Conservation (phyloP, 2,329 filamentous ascomycete species). For the Cladobotryum protrusum region DNA sequence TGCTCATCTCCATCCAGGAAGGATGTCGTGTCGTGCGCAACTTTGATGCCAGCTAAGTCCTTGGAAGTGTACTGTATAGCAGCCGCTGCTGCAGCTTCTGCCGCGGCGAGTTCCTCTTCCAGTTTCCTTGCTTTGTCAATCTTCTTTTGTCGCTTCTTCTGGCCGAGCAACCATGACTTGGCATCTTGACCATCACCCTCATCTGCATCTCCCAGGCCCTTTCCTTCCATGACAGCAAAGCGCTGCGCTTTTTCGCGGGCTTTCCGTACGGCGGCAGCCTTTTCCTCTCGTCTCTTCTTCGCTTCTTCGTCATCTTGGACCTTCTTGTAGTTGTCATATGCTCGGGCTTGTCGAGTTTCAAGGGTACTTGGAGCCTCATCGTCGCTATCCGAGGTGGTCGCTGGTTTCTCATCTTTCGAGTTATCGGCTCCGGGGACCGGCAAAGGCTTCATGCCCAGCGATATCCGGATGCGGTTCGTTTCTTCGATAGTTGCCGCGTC, state of each 20-base stretch:
- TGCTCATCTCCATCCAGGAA: constrained; percentile 83
- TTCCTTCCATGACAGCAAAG: constrained; percentile 69
- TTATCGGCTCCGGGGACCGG: constrained; percentile 65
- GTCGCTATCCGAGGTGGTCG: constrained; percentile 54
- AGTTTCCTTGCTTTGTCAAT: constrained; percentile 68
- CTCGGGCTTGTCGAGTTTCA: constrained; percentile 68
- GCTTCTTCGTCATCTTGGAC: constrained; percentile 64
- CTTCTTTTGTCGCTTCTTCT: constrained; percentile 92
- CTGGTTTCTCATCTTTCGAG: constrained; percentile 23
- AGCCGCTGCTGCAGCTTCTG: constrained; percentile 59
- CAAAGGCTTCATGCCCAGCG: constrained; percentile 83
- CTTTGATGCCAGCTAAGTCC: constrained; percentile 84
- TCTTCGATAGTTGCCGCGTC: constrained; percentile 78
- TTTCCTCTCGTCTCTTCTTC: constrained; percentile 73
- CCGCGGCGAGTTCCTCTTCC: constrained; percentile 72
- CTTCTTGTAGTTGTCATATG: constrained; percentile 66
- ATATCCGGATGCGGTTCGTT: constrained; percentile 84
- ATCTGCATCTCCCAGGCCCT: constrained; percentile 72
- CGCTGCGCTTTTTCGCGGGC: constrained; percentile 79
- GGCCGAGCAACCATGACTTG: constrained; percentile 76
- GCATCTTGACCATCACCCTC: constrained; percentile 65
- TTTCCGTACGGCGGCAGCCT: constrained; percentile 76
- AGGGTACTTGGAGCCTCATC: constrained; percentile 76
- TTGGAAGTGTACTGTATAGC: constrained; percentile 70
- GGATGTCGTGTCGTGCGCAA: constrained; percentile 76